phyloP scores from a whole-genome alignment of 371 early-diverging fungal genomes.

The Mycotypha africana region DNA sequence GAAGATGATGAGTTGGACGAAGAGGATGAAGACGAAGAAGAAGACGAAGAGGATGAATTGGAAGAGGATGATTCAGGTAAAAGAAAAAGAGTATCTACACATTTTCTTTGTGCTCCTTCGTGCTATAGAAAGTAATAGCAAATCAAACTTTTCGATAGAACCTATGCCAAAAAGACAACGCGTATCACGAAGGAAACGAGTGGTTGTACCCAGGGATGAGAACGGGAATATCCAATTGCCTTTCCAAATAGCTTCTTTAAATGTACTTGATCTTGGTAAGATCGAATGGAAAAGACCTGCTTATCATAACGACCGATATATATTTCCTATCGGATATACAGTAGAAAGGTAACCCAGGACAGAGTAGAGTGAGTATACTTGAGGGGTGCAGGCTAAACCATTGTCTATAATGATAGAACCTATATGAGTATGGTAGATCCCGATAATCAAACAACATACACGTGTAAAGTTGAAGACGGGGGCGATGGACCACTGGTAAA shows the following conservation, averaged over 20 bases:
- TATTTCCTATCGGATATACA: conserved; percentile 82
- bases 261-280: conserved; percentile 63
- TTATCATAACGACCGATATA: conserved; percentile 87
- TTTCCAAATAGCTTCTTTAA: conserved; percentile 50
- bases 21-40: conserved; percentile 11
- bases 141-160: too few relatives aligned
- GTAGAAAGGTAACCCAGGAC: conserved; percentile 46
- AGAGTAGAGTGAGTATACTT: too few relatives aligned
- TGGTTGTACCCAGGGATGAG: conserved; percentile 55
- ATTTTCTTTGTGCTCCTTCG: too few relatives aligned
- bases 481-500: conserved; percentile 66
- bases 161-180: conserved; percentile 6
- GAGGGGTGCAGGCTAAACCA: too few relatives aligned
- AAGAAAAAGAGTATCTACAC: too few relatives aligned
- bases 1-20: conserved; percentile 6
- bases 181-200: conserved; percentile 12
- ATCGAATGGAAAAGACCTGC: conserved; percentile 69
- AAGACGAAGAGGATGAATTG: conserved; percentile 11
- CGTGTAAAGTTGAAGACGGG: conserved; percentile 75
- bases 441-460: conserved; percentile 56
- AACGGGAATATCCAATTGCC: conserved; percentile 48
- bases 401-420: conserved; percentile 24
- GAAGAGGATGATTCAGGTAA: conserved; percentile 16
- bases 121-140: too few relatives aligned
- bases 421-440: conserved; percentile 76